Evolutionary conservation across 805 yeast species (phyloP).

Genomic region (Lipomyces spencermartinsiae): DNA sequence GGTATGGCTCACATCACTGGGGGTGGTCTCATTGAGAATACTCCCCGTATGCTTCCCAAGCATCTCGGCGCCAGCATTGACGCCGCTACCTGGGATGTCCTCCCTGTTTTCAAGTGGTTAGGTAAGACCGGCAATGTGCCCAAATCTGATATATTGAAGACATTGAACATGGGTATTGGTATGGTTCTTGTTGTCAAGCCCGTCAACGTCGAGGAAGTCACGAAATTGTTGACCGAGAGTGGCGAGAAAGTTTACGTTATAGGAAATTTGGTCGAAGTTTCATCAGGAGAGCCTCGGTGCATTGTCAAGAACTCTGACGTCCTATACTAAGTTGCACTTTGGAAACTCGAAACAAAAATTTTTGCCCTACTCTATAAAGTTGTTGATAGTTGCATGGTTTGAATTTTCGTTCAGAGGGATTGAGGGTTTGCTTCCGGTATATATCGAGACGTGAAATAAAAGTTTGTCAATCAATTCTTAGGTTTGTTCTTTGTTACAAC

Average conservation of each 20-base stretch:
- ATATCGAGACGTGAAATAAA: not conserved
- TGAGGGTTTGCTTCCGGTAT: not conserved
- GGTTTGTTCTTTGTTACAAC: no score
- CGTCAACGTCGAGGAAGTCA: slow-evolving; percentile 66
- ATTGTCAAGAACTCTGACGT: slow-evolving; percentile 58
- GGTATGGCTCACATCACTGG: slow-evolving; percentile 98
- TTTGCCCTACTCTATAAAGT: not conserved
- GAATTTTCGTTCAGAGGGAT: not conserved
- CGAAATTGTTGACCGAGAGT: slow-evolving; percentile 59
- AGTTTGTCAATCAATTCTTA: not conserved
- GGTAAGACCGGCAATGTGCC: slow-evolving; percentile 93
- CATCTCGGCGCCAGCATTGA: slow-evolving; percentile 81
- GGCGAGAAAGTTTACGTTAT: slow-evolving; percentile 79
- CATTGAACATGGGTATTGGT: slow-evolving; percentile 95
- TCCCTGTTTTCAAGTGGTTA: slow-evolving; percentile 91
- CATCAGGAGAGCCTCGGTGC: slow-evolving; percentile 52
- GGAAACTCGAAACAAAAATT: not conserved
- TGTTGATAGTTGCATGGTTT: not conserved
- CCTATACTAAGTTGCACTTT: slow-evolving; percentile 45
- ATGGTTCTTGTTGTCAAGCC: slow-evolving; percentile 86
- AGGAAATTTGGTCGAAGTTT: slow-evolving; percentile 58
- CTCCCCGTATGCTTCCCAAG: slow-evolving; percentile 91
- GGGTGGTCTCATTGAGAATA: slow-evolving; percentile 95
- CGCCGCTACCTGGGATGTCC: slow-evolving; percentile 79
- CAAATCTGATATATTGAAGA: slow-evolving; percentile 78